Evolutionary conservation across 2,329 filamentous ascomycete genomes (phyloP).

Genomic region (Ophiostoma sp.): DNA sequence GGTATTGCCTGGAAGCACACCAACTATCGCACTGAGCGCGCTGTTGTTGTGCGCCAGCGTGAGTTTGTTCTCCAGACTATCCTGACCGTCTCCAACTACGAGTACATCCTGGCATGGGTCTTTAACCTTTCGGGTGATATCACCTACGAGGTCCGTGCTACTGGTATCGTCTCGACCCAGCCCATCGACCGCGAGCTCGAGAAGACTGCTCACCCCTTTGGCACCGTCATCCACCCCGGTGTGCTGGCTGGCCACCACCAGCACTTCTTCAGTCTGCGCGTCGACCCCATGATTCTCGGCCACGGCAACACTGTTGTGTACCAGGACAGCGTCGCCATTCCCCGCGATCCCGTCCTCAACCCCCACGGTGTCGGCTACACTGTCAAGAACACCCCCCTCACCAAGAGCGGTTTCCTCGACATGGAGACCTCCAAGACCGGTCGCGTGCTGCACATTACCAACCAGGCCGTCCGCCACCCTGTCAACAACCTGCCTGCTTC

Average conservation of each 20-base stretch:
- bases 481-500: constrained; percentile 42
- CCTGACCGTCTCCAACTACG: constrained; percentile 65
- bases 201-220: constrained; percentile 47
- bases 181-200: constrained; percentile 51
- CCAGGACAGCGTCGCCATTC: constrained; percentile 39
- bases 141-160: constrained; percentile 58
- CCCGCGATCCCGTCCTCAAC: constrained; percentile 40
- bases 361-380: constrained; percentile 47
- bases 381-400: constrained; percentile 41
- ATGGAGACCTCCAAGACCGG: constrained; percentile 51
- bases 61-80: constrained; percentile 64
- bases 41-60: constrained; percentile 55
- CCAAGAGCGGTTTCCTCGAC: constrained; percentile 44
- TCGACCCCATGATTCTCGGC: constrained; percentile 53
- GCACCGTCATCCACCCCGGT: constrained; percentile 59
- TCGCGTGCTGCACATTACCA: constrained; percentile 46
- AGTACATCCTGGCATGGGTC: constrained; percentile 52
- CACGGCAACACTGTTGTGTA: constrained; percentile 45
- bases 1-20: constrained; percentile 69
- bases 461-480: constrained; percentile 40
- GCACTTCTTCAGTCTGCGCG: constrained; percentile 60
- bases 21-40: constrained; percentile 59
- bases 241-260: constrained; percentile 66
- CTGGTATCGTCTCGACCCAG: constrained; percentile 56
- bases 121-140: constrained; percentile 60